phyloP scores from a whole-genome alignment of 2,329 filamentous ascomycete species.

The Tolypocladium paradoxum region DNA sequence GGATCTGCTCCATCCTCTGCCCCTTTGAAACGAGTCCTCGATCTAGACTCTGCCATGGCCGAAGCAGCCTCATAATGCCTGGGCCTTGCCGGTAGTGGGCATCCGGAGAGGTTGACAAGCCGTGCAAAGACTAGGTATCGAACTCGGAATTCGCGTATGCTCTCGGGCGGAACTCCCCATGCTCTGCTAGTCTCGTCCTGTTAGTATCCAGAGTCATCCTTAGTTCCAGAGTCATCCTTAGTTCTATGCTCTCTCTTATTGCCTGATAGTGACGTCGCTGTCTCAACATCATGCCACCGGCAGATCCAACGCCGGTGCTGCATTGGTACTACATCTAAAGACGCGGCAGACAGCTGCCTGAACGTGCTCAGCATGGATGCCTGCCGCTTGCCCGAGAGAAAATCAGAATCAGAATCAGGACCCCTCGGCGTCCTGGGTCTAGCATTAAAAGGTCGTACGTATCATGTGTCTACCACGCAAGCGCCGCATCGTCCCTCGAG shows the following conservation, averaged over 20 bases:
- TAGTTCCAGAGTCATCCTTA: background rate
- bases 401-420: background rate
- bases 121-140: background rate
- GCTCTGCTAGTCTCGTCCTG: background rate
- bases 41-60: background rate
- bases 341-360: background rate
- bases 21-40: background rate
- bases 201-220: background rate
- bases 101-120: background rate
- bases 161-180: background rate
- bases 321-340: background rate
- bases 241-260: background rate
- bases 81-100: background rate
- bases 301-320: background rate
- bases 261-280: background rate
- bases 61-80: background rate
- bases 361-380: background rate
- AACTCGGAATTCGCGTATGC: background rate
- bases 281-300: background rate
- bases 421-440: constrained; percentile 1
- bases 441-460: constrained; percentile 8
- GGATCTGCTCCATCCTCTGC: background rate
- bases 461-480: constrained; percentile 3
- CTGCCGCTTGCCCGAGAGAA: background rate
- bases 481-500: background rate